A percentile compares a stretch with the other conserved stretches of the same genome.
phyloP scores from a whole-genome alignment of 2,329 filamentous ascomycete species.

The Annulohypoxylon truncatum region DNA sequence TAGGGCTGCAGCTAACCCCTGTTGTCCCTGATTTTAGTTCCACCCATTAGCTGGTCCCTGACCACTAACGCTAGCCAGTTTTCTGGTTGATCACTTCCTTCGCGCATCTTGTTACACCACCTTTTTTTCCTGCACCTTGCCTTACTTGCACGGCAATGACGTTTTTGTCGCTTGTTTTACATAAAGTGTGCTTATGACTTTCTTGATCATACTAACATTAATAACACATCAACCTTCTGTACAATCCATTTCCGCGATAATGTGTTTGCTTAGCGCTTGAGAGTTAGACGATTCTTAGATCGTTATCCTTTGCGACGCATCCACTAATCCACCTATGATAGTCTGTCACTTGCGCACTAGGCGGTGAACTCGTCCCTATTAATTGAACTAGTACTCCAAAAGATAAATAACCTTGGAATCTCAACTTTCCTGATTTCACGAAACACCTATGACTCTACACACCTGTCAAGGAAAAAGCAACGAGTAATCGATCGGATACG shows the following conservation, averaged over 20 bases:
- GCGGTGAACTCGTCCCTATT: conserved; percentile 33
- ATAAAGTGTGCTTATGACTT: conserved; percentile 4
- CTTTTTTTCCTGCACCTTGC: conserved; percentile 15
- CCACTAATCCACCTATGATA: conserved; percentile 24
- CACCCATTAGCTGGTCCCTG: conserved; percentile 36
- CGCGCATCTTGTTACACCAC: conserved; percentile 20
- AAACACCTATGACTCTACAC: conserved; percentile 5
- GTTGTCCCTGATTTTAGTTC: conserved; percentile 29
- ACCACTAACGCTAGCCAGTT: conserved; percentile 13
- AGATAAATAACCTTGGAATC: background rate
- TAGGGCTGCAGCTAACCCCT: conserved; percentile 40
- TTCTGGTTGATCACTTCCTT: conserved; percentile 34
- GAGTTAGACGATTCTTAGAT: conserved; percentile 6
- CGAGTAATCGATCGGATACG: conserved; percentile 12
- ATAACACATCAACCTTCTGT: background rate
- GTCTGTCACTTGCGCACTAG: conserved; percentile 10
- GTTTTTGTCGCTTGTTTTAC: conserved; percentile 26
- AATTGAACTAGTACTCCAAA: background rate
- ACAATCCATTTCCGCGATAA: background rate
- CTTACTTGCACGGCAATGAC: conserved; percentile 28
- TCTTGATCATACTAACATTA: background rate
- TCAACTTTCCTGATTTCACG: conserved; percentile 3
- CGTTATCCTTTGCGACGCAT: conserved; percentile 22
- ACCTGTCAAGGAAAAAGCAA: background rate
- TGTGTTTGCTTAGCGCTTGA: background rate